Conservation (phyloP, 1,284 basidiomycete species). For the Leccinum huronense region DNA sequence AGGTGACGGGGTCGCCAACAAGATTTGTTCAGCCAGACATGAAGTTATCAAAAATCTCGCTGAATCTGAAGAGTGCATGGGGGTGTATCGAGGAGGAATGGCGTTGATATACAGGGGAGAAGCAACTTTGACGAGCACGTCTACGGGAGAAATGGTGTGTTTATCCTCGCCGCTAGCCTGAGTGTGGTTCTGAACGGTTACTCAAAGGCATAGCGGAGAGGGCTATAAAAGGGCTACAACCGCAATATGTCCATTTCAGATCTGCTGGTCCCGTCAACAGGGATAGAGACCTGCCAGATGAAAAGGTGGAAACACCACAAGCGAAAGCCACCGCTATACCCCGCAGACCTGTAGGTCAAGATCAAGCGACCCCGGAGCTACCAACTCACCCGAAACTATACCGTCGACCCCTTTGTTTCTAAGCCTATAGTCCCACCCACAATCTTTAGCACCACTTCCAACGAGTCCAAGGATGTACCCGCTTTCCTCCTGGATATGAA, state of each 20-base stretch:
- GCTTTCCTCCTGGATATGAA: slow-evolving; percentile 52
- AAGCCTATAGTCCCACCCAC: slow-evolving; percentile 30
- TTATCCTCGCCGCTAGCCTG: slow-evolving; percentile 67
- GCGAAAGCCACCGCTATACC: slow-evolving; percentile 19
- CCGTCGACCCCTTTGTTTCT: slow-evolving; percentile 14
- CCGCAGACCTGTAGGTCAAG: slow-evolving; percentile 17
- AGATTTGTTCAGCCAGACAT: too few species aligned
- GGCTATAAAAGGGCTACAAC: slow-evolving; percentile 41
- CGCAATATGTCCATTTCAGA: slow-evolving; percentile 48
- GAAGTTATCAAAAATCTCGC: too few species aligned
- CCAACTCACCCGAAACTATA: slow-evolving; percentile 22
- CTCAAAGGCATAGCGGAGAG: slow-evolving; percentile 74
- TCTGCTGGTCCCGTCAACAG: slow-evolving; percentile 35
- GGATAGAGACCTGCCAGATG: slow-evolving; percentile 28
- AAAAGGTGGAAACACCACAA: slow-evolving; percentile 16
- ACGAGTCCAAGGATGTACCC: slow-evolving; percentile 28
- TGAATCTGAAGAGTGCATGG: too few species aligned
- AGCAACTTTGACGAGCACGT: too few species aligned
- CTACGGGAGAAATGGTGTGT: slow-evolving; percentile 74
- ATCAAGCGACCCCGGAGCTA: slow-evolving; percentile 15
- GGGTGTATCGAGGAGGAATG: too few species aligned
- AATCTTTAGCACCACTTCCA: slow-evolving; percentile 18
- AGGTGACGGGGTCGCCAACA: too few species aligned
- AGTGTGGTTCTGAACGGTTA: slow-evolving; percentile 93
- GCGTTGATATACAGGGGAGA: too few species aligned